A percentile compares a stretch with the other conserved stretches of the same genome.
phyloP scores from a whole-genome alignment of 73 alveolate species.

The Symbiodinium pilosum region DNA sequence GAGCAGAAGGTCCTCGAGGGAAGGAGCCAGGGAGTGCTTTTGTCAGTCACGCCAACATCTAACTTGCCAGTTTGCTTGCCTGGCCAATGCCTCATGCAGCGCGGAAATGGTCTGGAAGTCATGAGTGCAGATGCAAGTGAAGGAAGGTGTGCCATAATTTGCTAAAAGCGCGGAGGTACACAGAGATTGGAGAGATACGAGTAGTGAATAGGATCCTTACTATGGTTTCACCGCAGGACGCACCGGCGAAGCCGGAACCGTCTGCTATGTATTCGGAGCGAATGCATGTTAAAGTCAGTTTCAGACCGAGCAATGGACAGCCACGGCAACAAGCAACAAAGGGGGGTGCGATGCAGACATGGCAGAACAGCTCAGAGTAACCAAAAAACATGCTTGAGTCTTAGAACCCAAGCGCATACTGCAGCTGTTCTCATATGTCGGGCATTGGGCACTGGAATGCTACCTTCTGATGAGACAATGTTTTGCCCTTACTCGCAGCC shows the following conservation, averaged over 20 bases:
- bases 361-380: no score
- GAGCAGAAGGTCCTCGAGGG: conserved; percentile 8
- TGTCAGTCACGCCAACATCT: conserved; percentile 30
- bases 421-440: no score
- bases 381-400: no score
- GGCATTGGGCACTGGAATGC: no score
- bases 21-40: conserved; percentile 35
- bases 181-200: background rate
- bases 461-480: no score
- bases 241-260: conserved; percentile 6
- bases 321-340: no score
- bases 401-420: no score
- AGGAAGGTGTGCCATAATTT: background rate
- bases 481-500: background rate
- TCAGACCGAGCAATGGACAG: no score
- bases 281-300: no score
- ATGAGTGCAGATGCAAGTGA: background rate
- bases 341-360: no score
- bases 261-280: no score
- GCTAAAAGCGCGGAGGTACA: background rate
- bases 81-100: conserved; percentile 83
- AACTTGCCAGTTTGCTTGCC: conserved; percentile 85
- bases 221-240: background rate
- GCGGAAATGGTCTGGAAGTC: conserved; percentile 28
- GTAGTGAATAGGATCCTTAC: background rate